Base-by-base conservation (phyloP, 2,329 filamentous ascomycete genomes). In the Monilinia fructicola region DNA sequence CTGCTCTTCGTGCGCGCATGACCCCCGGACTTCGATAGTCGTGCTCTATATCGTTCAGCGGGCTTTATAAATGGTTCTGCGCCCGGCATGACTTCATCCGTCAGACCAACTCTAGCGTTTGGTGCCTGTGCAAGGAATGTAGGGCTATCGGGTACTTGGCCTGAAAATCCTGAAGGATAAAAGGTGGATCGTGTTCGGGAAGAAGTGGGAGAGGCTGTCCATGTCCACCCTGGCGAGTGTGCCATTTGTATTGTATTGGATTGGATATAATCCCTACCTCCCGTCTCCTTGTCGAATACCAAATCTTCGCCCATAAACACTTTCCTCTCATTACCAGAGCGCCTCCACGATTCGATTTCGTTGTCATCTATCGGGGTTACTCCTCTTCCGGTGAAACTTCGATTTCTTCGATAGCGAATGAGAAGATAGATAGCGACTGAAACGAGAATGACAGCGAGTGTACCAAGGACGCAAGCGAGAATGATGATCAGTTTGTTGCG, bases 321-420 rank as follows among this genome's bases (percentile, higher is more conserved):
- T 55, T 61, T 65, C 10, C 40, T 61, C 21, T 65, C 55, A 18
- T 65, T 59, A n/a, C 54, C 69, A 35, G 69, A 72, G n/a, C 66
- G 62, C 75, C 78, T 50, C 87, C 87, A 89, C 4, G 84, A 86
- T 71, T 85, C 84, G 67, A 89, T 89, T 74, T 89, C 87, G 68
- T 88, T 85, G 71, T 89, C 87, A 69, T 84, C 82, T 67, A 89
- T 87, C 16, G 87, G 86, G 0, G 85, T 85, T 54, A 85, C 84
- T 58, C 84, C 85, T 61, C 86, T 79, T 61, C 80, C 79, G 70
- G 84, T 80, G 65, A 87, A 79, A 16, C 74, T 70, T 44, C 77
- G 77, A 35, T 70, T 65, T 64, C 54, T 67, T 11, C 67, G 69
- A 66, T 72, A 74, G 10, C 72, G 74, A 21, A 58, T 61, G 40